A percentile compares a stretch with the other conserved stretches of the same genome.
phyloP scores from a whole-genome alignment of 78 protist genomes.

The Emiliania huxleyi region DNA sequence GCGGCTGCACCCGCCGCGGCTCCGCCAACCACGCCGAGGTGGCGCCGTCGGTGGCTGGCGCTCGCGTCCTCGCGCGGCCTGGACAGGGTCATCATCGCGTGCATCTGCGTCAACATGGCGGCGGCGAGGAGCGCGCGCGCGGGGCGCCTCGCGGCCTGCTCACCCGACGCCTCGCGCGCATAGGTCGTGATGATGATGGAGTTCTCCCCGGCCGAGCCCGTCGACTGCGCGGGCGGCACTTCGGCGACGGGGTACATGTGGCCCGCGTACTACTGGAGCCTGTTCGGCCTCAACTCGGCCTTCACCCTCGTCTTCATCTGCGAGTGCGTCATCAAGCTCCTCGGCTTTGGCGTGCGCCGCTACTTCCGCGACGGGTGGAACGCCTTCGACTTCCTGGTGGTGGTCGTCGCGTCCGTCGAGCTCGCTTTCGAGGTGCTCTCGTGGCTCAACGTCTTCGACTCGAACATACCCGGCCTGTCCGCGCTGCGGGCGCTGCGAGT shows the following conservation, averaged over 20 bases:
- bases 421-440: background rate
- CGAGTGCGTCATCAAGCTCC: constrained; percentile 22
- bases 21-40: background rate
- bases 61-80: background rate
- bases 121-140: too few species aligned
- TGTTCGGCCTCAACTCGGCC: background rate
- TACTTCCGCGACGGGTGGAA: background rate
- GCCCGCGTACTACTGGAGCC: background rate
- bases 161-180: too few species aligned
- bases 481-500: constrained; percentile 51
- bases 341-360: background rate
- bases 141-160: too few species aligned
- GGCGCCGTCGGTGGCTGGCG: background rate
- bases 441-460: background rate
- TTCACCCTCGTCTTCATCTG: background rate
- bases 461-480: background rate
- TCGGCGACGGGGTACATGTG: background rate
- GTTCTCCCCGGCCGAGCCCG: background rate
- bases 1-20: too few species aligned
- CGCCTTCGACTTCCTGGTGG: constrained; percentile 23
- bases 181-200: background rate
- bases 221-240: background rate
- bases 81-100: background rate
- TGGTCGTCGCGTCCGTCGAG: background rate
- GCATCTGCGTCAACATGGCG: constrained; percentile 25